Conservation (phyloP, 768 basidiomycete genomes). For the Mycena indigotica region DNA sequence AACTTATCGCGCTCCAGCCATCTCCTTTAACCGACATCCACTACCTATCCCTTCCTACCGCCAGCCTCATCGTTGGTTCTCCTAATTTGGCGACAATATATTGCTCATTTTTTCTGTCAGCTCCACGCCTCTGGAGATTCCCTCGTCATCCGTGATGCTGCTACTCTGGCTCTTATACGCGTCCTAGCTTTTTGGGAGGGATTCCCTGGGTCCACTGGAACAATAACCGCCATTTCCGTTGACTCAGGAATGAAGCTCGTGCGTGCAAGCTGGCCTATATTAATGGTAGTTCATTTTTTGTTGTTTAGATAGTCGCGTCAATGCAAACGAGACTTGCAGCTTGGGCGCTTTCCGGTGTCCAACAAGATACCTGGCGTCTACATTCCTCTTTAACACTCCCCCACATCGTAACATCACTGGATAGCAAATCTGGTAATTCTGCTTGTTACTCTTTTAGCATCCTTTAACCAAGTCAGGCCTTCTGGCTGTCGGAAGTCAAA, state of each 20-base stretch:
- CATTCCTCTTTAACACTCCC: constrained; percentile 72
- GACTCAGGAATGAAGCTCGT: constrained; percentile 84
- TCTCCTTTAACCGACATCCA: constrained; percentile 58
- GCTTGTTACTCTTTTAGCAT: constrained; percentile 11
- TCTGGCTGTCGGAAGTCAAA: constrained; percentile 67
- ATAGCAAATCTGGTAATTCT: constrained; percentile 70
- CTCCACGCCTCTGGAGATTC: constrained; percentile 73
- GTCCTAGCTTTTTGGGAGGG: constrained; percentile 81
- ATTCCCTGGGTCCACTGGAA: constrained; percentile 61
- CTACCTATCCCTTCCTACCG: constrained; percentile 57
- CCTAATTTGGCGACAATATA: constrained; percentile 12
- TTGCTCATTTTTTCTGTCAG: constrained; percentile 41
- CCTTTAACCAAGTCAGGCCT: constrained; percentile 57
- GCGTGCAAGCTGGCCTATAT: constrained; percentile 33
- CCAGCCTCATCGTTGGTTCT: constrained; percentile 60
- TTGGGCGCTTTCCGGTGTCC: constrained; percentile 74
- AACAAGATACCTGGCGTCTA: constrained; percentile 69
- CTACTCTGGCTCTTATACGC: constrained; percentile 61
- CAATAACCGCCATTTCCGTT: constrained; percentile 64
- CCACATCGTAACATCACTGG: constrained; percentile 60
- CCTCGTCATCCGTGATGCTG: constrained; percentile 73
- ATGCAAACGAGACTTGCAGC: constrained; percentile 68
- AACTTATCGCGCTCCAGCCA: constrained; percentile 13
- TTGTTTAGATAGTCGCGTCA: constrained; percentile 68
- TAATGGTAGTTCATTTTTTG: constrained; percentile 15